These are phyloP conservation scores for Cladosporium cucumerinum DNA, from an alignment of 2,329 filamentous ascomycete species.

Conservation along the genomic window DNA sequence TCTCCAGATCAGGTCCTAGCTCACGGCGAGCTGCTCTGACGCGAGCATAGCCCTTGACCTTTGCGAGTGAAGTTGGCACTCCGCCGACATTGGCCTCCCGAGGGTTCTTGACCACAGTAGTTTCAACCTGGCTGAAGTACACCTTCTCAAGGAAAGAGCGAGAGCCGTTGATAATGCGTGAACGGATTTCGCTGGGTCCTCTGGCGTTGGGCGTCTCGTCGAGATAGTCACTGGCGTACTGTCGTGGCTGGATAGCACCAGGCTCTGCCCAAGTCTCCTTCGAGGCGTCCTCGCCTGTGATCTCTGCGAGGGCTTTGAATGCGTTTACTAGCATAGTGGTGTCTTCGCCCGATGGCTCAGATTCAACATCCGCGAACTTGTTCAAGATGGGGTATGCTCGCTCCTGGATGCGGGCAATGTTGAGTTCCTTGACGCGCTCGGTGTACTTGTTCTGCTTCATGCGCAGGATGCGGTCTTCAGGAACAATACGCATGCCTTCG, in stretches of 20 bases:
- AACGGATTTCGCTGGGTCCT: constrained; percentile 65
- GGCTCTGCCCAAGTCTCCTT: constrained; percentile 58
- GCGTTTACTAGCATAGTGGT: constrained; percentile 67
- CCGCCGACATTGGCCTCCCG: constrained; percentile 87
- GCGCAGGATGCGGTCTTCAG: constrained; percentile 71
- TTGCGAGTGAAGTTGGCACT: constrained; percentile 80
- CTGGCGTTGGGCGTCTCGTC: constrained; percentile 67
- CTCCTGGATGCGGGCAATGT: constrained; percentile 65
- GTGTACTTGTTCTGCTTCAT: constrained; percentile 83
- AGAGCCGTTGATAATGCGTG: constrained; percentile 75
- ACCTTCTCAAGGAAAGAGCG: constrained; percentile 75
- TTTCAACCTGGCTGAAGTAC: constrained; percentile 76
- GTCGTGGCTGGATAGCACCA: constrained; percentile 68
- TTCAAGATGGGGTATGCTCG: constrained; percentile 69
- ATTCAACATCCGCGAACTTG: constrained; percentile 72
- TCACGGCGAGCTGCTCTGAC: constrained; percentile 77
- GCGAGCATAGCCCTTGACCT: constrained; percentile 88
- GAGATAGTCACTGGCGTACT: constrained; percentile 73
- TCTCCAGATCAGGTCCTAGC: constrained; percentile 70
- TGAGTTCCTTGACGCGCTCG: constrained; percentile 74
- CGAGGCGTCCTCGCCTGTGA: constrained; percentile 68
- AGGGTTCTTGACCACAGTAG: constrained; percentile 74
- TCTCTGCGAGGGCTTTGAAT: constrained; percentile 75
- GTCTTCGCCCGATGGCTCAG: constrained; percentile 63
- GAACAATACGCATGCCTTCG: constrained; percentile 45